Base-by-base conservation (phyloP, 2,329 filamentous ascomycete genomes). In the Septoria petroselini region DNA sequence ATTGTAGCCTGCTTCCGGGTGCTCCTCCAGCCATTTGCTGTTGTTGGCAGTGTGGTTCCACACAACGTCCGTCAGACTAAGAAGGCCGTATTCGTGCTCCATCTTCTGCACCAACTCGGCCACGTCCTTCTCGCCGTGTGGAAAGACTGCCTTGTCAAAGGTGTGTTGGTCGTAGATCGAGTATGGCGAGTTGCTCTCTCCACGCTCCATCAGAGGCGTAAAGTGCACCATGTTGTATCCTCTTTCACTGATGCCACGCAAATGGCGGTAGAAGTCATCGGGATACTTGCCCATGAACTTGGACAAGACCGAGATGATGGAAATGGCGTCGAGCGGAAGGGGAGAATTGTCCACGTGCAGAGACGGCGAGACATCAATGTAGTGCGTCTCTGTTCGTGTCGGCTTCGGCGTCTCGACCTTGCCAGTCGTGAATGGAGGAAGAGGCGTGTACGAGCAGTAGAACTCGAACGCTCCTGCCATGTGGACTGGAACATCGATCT, bases 141-240 rank as follows among this genome's bases (percentile, higher is more conserved):
- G 89, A 63, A 98, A 98, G 63, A 84, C 81, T 7, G 74, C 73
- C 4, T 84, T 80, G 66, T 98, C 94, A 76, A 94, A 98, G 37
- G 78, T 77, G 17, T 94, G 77, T 73, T 98, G 94, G 64, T 98
- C 88, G 68, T 86, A 95, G 62, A 98, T 81, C 69, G 93, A 98
- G 76, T 97, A 98, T 0, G 93, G 93, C 1, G 93, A 98, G 67
- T 98, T 95, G 44, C 93, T 98, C 37, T 77, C 79, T 50, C 93
- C 93, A 52, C 93, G 84, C 51, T 86, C 78, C 77, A 95, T 93
- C 58, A 98, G 76, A 7, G 93, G 93, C 1, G 93, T 96, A 69
- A 98, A 98, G 70, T 98, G 93, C 53, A 98, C 83, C 90, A 97
- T 96, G 73, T 98, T 98, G 77, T 98, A 98, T 38, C 91, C 91